Evolutionary conservation across 2,329 filamentous ascomycete genomes (phyloP).

Genomic region (Exophiala lecanii-corni): DNA sequence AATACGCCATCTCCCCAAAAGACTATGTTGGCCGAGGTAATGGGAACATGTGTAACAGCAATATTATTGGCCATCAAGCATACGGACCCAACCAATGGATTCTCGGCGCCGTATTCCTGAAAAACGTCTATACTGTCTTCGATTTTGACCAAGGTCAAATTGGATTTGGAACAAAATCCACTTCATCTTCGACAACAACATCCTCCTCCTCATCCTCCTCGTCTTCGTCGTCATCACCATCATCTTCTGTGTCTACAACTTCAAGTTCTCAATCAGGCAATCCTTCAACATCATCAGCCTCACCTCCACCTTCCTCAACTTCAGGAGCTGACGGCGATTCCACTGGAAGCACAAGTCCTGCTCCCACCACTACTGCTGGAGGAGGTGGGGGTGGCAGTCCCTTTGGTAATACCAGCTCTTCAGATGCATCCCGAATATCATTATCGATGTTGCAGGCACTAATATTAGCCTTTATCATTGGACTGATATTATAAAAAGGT

Average conservation of each 20-base stretch:
- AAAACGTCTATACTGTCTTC: conserved; percentile 85
- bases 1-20: conserved; percentile 61
- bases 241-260: conserved; percentile 54
- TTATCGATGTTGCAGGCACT: conserved; percentile 3
- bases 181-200: conserved; percentile 4
- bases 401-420: conserved; percentile 12
- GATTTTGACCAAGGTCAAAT: conserved; percentile 59
- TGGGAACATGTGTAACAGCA: conserved; percentile 53
- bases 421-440: background rate
- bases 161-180: conserved; percentile 27
- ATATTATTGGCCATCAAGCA: conserved; percentile 67
- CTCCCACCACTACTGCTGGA: conserved; percentile 7
- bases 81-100: conserved; percentile 64
- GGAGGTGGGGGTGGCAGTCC: conserved; percentile 14
- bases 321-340: conserved; percentile 6
- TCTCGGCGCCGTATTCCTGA: conserved; percentile 79
- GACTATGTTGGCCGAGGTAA: conserved; percentile 60
- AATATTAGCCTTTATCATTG: conserved; percentile 10
- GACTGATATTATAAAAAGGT: conserved; percentile 15
- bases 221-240: conserved; percentile 51
- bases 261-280: conserved; percentile 57
- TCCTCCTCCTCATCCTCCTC: conserved; percentile 46
- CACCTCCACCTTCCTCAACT: conserved; percentile 5
- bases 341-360: conserved; percentile 4
- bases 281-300: conserved; percentile 43